phyloP scores from a whole-genome alignment of 2,329 filamentous ascomycete genomes.

The Fusarium setosum region DNA sequence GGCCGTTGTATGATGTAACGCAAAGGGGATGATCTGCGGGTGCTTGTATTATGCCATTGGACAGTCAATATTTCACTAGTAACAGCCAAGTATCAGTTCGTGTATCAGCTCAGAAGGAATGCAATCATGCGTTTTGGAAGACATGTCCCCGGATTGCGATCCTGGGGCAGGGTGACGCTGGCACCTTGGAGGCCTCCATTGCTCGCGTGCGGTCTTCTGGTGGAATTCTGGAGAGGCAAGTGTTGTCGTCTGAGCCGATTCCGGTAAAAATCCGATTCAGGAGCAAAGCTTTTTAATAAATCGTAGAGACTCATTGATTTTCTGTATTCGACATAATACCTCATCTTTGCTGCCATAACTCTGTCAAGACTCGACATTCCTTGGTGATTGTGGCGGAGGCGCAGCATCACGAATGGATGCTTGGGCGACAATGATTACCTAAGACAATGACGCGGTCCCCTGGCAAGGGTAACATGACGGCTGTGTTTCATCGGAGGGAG shows the following conservation, averaged over 20 bases:
- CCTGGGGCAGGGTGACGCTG: no score
- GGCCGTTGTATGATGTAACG: not conserved
- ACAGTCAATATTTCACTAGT: not conserved
- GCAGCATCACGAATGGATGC: conserved; percentile 11
- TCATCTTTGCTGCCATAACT: not conserved
- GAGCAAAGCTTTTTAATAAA: no score
- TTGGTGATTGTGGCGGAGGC: conserved; percentile 12
- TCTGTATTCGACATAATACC: no score
- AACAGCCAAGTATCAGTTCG: not conserved
- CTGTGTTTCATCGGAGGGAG: conserved; percentile 18
- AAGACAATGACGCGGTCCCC: conserved; percentile 36
- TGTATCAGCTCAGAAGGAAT: not conserved
- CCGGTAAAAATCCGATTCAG: no score
- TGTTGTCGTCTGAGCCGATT: no score
- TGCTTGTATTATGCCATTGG: not conserved
- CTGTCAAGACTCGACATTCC: not conserved
- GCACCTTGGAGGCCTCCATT: no score
- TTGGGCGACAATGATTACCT: conserved; percentile 26
- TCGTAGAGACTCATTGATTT: no score
- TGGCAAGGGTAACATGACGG: conserved; percentile 20
- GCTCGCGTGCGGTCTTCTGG: no score
- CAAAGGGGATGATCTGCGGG: not conserved
- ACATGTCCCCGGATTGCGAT: no score
- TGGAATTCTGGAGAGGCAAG: no score
- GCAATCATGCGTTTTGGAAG: no score